These are phyloP conservation scores for Geranomyces variabilis DNA, from an alignment of 192 early-diverging fungal genomes.

Conservation along the genomic window DNA sequence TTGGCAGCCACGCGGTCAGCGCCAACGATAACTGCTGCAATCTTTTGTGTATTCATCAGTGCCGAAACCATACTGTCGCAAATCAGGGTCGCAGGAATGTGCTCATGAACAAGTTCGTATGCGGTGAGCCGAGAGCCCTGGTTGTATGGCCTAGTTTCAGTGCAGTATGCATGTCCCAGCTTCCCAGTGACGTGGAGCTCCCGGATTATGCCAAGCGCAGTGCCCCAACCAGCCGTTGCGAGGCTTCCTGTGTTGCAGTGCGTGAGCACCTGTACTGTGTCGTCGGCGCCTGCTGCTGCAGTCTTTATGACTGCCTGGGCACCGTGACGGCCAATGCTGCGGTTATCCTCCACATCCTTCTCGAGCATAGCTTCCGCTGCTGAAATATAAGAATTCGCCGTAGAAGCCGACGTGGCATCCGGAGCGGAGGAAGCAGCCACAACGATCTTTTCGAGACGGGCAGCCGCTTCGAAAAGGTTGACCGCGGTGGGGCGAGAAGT, in stretches of 20 bases:
- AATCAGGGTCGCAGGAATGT: constrained; percentile 90
- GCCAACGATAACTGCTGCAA: constrained; percentile 91
- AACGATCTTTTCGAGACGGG: constrained; percentile 24
- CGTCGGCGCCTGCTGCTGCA: neutral
- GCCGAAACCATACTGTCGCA: constrained; percentile 92
- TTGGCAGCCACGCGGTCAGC: constrained; percentile 96
- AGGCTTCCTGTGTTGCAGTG: constrained; percentile 93
- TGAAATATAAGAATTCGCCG: constrained; percentile 67
- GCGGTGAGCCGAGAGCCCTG: constrained; percentile 94
- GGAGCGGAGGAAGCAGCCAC: constrained; percentile 18
- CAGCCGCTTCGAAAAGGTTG: constrained; percentile 90
- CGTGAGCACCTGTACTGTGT: constrained; percentile 69
- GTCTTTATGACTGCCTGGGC: constrained; percentile 62
- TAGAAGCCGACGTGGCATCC: constrained; percentile 39
- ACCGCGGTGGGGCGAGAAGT: constrained; percentile 96
- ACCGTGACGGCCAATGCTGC: constrained; percentile 79
- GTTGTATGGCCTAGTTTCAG: constrained; percentile 98
- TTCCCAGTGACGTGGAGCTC: constrained; percentile 58
- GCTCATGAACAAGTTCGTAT: constrained; percentile 89
- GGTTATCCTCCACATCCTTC: constrained; percentile 85
- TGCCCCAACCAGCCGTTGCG: constrained; percentile 78
- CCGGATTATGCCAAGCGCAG: constrained; percentile 92
- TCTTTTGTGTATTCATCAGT: constrained; percentile 62
- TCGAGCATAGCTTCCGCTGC: constrained; percentile 83
- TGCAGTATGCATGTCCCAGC: constrained; percentile 84